These are phyloP conservation scores for Filosporella fistucella DNA, from an alignment of 495 filamentous ascomycete species.

Conservation along the genomic window DNA sequence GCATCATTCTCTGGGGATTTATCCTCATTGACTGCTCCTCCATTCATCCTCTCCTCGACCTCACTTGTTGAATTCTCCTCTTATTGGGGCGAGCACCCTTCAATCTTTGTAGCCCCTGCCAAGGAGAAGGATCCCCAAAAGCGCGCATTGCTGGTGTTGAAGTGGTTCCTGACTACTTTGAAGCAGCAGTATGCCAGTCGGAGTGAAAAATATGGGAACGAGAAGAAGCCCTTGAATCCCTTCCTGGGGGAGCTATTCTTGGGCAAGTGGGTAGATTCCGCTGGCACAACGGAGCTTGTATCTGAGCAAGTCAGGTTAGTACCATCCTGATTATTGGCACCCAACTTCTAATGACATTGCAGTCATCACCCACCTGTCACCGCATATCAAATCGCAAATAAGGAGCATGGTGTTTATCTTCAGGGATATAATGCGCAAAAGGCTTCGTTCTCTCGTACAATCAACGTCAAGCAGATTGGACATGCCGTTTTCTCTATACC, in stretches of 20 bases:
- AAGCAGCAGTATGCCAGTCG: constrained; percentile 77
- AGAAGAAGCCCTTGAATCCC: constrained; percentile 98
- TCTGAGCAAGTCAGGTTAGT: constrained; percentile 79
- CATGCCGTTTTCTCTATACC: constrained; percentile 82
- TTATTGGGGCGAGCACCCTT: constrained; percentile 95
- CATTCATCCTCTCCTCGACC: constrained; percentile 91
- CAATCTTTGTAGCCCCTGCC: constrained; percentile 82
- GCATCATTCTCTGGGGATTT: constrained; percentile 96
- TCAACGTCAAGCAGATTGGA: constrained; percentile 95
- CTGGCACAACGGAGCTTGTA: constrained; percentile 61
- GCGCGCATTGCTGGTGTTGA: constrained; percentile 82
- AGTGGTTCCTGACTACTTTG: constrained; percentile 96
- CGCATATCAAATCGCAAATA: constrained; percentile 88
- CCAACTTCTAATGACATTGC: constrained; percentile 67
- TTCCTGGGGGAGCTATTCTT: constrained; percentile 92
- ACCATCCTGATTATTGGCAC: background rate
- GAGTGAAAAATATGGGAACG: constrained; percentile 89
- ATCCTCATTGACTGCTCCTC: constrained; percentile 88
- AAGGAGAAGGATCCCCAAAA: constrained; percentile 80
- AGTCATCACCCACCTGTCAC: constrained; percentile 97
- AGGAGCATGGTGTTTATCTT: constrained; percentile 76
- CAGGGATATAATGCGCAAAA: constrained; percentile 98
- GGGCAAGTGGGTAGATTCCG: constrained; percentile 58
- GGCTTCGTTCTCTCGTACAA: constrained; percentile 88
- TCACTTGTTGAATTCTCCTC: constrained; percentile 94